phyloP scores from a whole-genome alignment of 2,329 filamentous ascomycete species.

The Periconia sp. region DNA sequence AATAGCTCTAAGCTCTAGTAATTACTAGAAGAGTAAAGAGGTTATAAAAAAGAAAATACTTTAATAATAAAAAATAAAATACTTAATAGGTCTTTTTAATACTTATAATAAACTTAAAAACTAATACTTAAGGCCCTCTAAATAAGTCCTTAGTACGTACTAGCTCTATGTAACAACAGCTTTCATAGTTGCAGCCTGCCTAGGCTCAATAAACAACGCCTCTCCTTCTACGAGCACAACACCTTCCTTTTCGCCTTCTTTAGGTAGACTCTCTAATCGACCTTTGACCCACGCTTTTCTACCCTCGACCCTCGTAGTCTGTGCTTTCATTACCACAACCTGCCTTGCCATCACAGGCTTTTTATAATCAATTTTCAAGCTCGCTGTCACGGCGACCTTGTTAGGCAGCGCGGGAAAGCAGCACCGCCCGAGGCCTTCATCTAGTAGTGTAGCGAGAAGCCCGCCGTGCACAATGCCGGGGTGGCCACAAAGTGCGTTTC shows the following conservation, averaged over 20 bases:
- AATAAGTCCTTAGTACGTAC: neutral
- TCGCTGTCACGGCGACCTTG: constrained; percentile 83
- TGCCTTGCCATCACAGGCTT: constrained; percentile 74
- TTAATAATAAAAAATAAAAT: too few species aligned
- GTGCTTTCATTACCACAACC: constrained; percentile 76
- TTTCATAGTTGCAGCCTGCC: constrained; percentile 62
- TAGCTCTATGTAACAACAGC: constrained; percentile 23
- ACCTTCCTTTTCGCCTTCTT: constrained; percentile 64
- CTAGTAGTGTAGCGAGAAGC: constrained; percentile 85
- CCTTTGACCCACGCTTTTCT: constrained; percentile 94
- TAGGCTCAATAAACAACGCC: constrained; percentile 86
- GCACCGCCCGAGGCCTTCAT: constrained; percentile 85
- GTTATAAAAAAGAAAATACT: too few species aligned
- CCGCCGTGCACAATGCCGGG: constrained; percentile 90
- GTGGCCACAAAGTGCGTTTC: constrained; percentile 81
- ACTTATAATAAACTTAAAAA: too few species aligned
- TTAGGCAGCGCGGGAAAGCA: constrained; percentile 88
- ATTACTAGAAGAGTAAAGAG: too few species aligned
- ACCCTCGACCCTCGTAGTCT: constrained; percentile 83
- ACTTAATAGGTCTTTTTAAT: too few species aligned
- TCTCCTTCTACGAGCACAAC: constrained; percentile 78
- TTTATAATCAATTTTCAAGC: constrained; percentile 78
- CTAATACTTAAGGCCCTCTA: too few species aligned
- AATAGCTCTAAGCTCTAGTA: too few species aligned
- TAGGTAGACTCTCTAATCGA: constrained; percentile 77